Evolutionary conservation across 768 basidiomycete species (phyloP).

Genomic region (Boletellus emodensis): DNA sequence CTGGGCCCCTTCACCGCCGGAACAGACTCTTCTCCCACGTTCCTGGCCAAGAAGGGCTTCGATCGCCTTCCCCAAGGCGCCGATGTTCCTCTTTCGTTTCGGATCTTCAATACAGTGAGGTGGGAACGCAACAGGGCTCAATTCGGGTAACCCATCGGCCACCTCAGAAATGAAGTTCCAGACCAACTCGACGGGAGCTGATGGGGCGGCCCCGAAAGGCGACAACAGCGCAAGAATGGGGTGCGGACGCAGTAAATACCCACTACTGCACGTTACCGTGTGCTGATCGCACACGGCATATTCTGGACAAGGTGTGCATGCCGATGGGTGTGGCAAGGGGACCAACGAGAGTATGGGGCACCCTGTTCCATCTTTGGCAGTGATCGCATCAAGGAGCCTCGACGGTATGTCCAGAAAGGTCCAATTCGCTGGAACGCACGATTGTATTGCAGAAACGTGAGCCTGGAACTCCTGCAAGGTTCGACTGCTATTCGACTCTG

Average conservation of each 20-base stretch:
- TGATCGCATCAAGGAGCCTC: conserved; percentile 24
- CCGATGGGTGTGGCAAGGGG: conserved; percentile 53
- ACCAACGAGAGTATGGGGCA: conserved; percentile 56
- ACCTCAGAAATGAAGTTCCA: conserved; percentile 46
- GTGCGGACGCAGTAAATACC: conserved; percentile 64
- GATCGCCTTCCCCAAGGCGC: conserved; percentile 67
- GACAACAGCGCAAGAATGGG: conserved; percentile 46
- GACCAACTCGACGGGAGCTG: conserved; percentile 36
- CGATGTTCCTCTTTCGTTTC: conserved; percentile 67
- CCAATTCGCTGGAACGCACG: conserved; percentile 55
- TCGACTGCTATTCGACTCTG: conserved; percentile 56
- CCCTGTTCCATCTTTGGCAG: conserved; percentile 30
- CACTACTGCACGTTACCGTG: conserved; percentile 60
- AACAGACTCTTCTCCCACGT: conserved; percentile 63
- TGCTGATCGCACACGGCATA: conserved; percentile 59
- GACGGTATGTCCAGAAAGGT: conserved; percentile 40
- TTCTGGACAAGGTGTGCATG: conserved; percentile 70
- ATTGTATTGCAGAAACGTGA: conserved; percentile 43
- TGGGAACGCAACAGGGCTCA: conserved; percentile 75
- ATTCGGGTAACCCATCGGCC: conserved; percentile 67
- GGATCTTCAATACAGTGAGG: conserved; percentile 78
- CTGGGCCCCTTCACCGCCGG: conserved; percentile 38
- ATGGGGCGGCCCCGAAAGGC: conserved; percentile 36
- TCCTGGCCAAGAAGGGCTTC: conserved; percentile 60
- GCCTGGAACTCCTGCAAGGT: conserved; percentile 47